Evolutionary conservation across 306 rosid genomes (phyloP).

Genomic region (Sesbania bispinosa): DNA sequence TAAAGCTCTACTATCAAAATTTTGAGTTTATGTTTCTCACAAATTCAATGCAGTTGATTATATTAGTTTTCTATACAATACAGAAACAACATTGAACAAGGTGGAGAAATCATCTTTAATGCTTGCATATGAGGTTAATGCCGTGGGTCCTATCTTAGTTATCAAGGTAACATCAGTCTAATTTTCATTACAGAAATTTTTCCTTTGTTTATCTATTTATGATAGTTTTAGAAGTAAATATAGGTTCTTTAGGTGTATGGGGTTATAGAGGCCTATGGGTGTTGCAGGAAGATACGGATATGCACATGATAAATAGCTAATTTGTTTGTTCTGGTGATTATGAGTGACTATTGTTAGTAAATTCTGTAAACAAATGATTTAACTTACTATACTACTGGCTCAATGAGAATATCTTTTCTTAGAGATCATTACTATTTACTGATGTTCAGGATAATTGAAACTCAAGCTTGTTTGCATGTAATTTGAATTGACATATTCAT

Average conservation of each 20-base stretch:
- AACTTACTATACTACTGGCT: not conserved
- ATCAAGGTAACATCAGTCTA: slow-evolving; percentile 62
- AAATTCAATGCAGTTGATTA: slow-evolving; percentile 13
- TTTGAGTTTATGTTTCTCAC: not conserved
- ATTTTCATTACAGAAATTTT: not conserved
- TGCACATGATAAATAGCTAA: not conserved
- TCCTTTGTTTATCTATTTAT: not conserved
- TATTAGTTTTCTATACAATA: slow-evolving; percentile 29
- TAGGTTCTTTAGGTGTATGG: not conserved
- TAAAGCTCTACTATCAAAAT: not conserved
- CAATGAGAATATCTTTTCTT: not conserved
- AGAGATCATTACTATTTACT: not conserved
- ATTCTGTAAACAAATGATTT: not conserved
- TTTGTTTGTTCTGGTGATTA: not conserved
- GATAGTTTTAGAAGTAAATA: not conserved
- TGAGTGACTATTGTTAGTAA: not conserved
- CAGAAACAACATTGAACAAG: slow-evolving; percentile 88
- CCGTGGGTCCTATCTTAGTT: slow-evolving; percentile 88
- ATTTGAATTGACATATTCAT: not conserved
- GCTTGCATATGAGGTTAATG: slow-evolving; percentile 82
- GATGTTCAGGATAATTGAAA: not conserved
- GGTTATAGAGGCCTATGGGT: not conserved
- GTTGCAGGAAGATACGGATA: not conserved
- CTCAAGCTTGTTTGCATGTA: not conserved
- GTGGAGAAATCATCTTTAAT: slow-evolving; percentile 79